A percentile compares a stretch with the other conserved stretches of the same genome.
These are phyloP conservation scores for Mariannaea elegans DNA, from an alignment of 2,329 filamentous ascomycete genomes.

Conservation along the genomic window DNA sequence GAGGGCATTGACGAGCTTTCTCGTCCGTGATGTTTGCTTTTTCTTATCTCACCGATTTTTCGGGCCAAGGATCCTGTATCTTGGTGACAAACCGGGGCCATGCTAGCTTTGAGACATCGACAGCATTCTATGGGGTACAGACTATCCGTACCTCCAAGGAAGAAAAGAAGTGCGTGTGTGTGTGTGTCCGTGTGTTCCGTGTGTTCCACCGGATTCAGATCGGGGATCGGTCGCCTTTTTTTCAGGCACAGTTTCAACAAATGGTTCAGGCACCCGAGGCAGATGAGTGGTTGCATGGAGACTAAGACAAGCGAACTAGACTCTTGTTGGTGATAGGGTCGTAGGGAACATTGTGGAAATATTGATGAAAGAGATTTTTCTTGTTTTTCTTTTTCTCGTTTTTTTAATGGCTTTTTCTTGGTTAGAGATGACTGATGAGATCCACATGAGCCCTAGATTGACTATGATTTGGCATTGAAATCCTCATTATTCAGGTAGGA, in stretches of 20 bases:
- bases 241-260: constrained; percentile 19
- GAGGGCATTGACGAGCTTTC: not conserved
- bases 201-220: constrained; percentile 11
- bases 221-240: constrained; percentile 22
- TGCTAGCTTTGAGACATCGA: constrained; percentile 6
- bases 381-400: not conserved
- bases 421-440: not conserved
- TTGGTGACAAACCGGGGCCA: constrained; percentile 12
- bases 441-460: not conserved
- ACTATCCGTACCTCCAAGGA: too few species aligned
- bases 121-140: not conserved
- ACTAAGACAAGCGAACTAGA: not conserved
- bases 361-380: constrained; percentile 10
- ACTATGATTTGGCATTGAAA: too few species aligned
- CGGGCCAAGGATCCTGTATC: constrained; percentile 9
- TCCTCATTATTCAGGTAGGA: too few species aligned
- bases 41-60: constrained; percentile 13
- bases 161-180: constrained; percentile 1
- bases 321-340: not conserved
- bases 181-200: constrained; percentile 6
- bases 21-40: constrained; percentile 6
- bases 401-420: not conserved
- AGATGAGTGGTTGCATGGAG: constrained; percentile 26
- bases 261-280: constrained; percentile 18
- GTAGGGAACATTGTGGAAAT: constrained; percentile 8